Evolutionary conservation across 192 early-diverging fungal species (phyloP).

Genomic region (Glomus cerebriforme): DNA sequence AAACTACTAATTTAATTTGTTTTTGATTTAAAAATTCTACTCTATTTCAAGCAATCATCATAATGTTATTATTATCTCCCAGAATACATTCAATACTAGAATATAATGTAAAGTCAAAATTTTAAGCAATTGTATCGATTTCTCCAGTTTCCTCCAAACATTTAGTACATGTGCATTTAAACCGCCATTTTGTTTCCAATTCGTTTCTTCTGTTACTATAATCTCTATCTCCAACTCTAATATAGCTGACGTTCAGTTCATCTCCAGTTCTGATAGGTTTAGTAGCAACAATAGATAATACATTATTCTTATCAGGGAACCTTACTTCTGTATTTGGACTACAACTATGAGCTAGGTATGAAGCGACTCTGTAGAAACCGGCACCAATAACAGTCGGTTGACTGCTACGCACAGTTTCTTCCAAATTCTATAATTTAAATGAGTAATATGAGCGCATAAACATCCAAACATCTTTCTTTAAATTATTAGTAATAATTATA

Average conservation of each 20-base stretch:
- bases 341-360: conserved; percentile 76
- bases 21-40: background rate
- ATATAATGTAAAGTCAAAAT: background rate
- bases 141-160: conserved; percentile 7
- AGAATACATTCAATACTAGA: background rate
- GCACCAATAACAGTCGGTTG: conserved; percentile 55
- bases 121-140: background rate
- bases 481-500: background rate
- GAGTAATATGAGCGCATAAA: background rate
- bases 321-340: conserved; percentile 52
- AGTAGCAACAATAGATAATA: conserved; percentile 60
- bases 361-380: conserved; percentile 73
- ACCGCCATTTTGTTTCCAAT: conserved; percentile 61
- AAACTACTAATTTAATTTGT: background rate
- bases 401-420: conserved; percentile 43
- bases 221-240: conserved; percentile 45
- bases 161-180: conserved; percentile 56
- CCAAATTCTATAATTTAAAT: conserved; percentile 36
- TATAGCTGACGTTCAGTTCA: conserved; percentile 67
- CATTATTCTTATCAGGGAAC: conserved; percentile 54
- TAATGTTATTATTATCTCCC: background rate
- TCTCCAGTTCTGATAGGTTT: conserved; percentile 66
- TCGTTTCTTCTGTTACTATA: conserved; percentile 55
- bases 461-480: background rate
- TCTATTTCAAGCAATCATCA: background rate